A percentile compares a stretch with the other conserved stretches of the same genome.
Evolutionary conservation across 495 filamentous ascomycete genomes (phyloP).

Genomic region (Penicillium alfredii): DNA sequence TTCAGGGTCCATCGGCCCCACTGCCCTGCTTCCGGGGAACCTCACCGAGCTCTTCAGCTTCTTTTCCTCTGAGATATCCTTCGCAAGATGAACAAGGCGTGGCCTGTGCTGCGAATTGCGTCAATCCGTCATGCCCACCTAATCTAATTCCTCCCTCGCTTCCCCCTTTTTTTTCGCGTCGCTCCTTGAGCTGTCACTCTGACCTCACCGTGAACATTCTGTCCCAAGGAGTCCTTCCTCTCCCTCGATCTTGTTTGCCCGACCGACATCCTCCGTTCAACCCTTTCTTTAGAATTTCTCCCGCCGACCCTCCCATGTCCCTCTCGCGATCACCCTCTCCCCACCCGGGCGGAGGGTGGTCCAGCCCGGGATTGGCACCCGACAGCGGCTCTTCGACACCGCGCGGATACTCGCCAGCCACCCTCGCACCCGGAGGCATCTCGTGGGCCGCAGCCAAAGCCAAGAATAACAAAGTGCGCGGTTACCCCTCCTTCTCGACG

Average conservation of each 20-base stretch:
- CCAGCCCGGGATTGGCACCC: slow-evolving; percentile 71
- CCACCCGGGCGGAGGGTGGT: slow-evolving; percentile 75
- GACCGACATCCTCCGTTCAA: slow-evolving; percentile 3
- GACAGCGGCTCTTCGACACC: slow-evolving; percentile 66
- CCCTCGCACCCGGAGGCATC: slow-evolving; percentile 42
- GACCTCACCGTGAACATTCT: background rate
- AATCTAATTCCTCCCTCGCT: background rate
- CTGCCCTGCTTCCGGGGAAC: too few relatives aligned
- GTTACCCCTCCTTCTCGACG: slow-evolving; percentile 77
- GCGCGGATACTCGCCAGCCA: slow-evolving; percentile 38
- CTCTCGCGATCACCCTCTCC: slow-evolving; percentile 81
- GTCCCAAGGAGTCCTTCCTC: background rate
- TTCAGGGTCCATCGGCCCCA: too few relatives aligned
- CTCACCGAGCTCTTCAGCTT: too few relatives aligned
- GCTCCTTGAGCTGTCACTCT: background rate
- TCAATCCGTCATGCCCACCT: too few relatives aligned
- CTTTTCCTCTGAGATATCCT: too few relatives aligned
- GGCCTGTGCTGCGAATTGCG: too few relatives aligned
- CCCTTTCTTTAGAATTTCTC: slow-evolving; percentile 2
- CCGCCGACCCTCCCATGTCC: slow-evolving; percentile 55
- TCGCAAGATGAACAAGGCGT: too few relatives aligned
- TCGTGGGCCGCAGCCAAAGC: slow-evolving; percentile 78
- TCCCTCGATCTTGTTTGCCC: too few relatives aligned
- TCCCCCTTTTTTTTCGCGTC: background rate
- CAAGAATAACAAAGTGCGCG: slow-evolving; percentile 66